Evolutionary conservation across 139 green algal genomes (phyloP), one percentile per base, ranked within the genome.

Genomic region (Chlamydomonas sp.): DNA sequence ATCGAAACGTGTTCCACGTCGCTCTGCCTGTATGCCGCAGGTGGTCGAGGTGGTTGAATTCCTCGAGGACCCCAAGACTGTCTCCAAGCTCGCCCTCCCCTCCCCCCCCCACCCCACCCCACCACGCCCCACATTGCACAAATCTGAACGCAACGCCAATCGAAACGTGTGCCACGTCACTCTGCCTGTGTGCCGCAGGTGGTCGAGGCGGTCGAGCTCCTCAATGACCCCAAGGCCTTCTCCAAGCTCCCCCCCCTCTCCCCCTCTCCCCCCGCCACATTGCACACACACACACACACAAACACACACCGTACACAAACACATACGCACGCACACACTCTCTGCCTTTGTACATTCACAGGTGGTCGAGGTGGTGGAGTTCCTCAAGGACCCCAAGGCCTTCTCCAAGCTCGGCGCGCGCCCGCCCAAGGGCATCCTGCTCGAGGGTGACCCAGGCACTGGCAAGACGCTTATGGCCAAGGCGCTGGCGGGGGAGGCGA

Each of bases 381-480:
- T 97, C 74, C 79, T 99, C 13, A 96, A 96, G 61, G 81, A 97
- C 72, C 95, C 95, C 4, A 76, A 85, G 39, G 76, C 71, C 4
- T 98, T 88, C 72, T 71, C 72, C 48, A 73, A 73, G 22, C 77
- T 95, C 64, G 87, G 93, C 20, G 93, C 90, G 1, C 86, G 84
- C 34, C 92, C 93, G 6, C 92, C 95, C 47, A 97, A 97, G 79
- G 95, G 95, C 29, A 86, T 99, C 39, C 84, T 99, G 60, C 79
- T 99, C 58, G 91, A 97, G 78, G 95, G 95, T 5, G 88, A 87
- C 69, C 78, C 81, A 22, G 84, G 81, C 35, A 90, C 85, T 2
- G 94, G 95, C 58, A 97, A 97, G 79, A 95, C 91, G 4, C 78
- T 96, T 2, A 81, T 96, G 63, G 91, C 91, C 57, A 97, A 97